Evolutionary conservation across 192 early-diverging fungal genomes (phyloP), one percentile per base, ranked within the genome.

Genomic region (Entomortierella parvispora): DNA sequence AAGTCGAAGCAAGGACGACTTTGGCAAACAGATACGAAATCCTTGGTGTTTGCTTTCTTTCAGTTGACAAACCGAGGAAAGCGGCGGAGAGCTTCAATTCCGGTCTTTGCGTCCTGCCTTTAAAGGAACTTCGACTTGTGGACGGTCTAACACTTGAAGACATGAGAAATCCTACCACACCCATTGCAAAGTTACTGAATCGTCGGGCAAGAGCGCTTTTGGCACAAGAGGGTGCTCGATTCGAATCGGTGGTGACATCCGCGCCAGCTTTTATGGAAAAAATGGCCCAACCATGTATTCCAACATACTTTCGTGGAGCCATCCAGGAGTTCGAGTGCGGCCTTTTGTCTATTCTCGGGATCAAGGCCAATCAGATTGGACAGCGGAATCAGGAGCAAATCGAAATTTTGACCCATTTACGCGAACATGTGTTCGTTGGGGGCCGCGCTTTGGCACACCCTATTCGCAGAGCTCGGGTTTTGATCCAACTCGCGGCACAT

Each of bases 391-490:
- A 47, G 20, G 65, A 77, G 6, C 74, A 61, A 37, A 47, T 64
- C 20, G 65, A 63, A 4, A 68, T 77, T 15, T 40, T 77, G 42
- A 57, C n/a, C 14, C 59, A 58, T 25, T 18, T 77, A 7, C 32
- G 44, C 26, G 17, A 52, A 6, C 40, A 52, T 33, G 22, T 53
- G 3, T 77, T 68, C 52, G 33, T 48, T 2, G 74, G 74, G 7
- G 66, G 71, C 0, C 23, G 46, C 22, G 22, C 34, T 14, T 44
- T 76, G 4, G 48, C 23, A 3, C 68, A 66, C 52, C 81, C 81
- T 1, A 55, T 83, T 20, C 63, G 81, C 25, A 49, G 78, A 22
- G 81, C 81, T 3, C 74, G 76, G 32, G 54, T 76, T 14, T 51
- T 83, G 26, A 43, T 80, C 23, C 62, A 77, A 43, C 54, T 79